These are phyloP conservation scores for Apophysomyces trapeziformis DNA, from an alignment of 371 early-diverging fungal species.

Conservation along the genomic window DNA sequence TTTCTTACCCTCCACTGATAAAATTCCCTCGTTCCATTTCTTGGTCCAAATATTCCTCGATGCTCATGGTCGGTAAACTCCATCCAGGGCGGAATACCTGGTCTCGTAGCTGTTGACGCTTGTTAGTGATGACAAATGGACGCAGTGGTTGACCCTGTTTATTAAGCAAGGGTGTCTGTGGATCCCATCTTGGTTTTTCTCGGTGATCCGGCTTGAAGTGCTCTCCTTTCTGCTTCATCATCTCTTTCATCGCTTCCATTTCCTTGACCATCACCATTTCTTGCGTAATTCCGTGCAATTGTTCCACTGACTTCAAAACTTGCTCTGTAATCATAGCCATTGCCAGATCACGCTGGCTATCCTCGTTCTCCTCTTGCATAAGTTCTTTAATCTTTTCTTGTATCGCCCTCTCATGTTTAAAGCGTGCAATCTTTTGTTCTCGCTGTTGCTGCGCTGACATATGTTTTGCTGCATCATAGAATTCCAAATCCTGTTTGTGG, in stretches of 20 bases:
- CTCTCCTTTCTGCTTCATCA: conserved; percentile 27
- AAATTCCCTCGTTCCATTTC: conserved; percentile 90
- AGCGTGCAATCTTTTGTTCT: conserved; percentile 77
- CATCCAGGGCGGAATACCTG: conserved; percentile 89
- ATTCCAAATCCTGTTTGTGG: conserved; percentile 45
- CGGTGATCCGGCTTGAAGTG: conserved; percentile 27
- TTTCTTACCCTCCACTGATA: conserved; percentile 79
- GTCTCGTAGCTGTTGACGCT: conserved; percentile 73
- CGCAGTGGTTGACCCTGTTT: conserved; percentile 75
- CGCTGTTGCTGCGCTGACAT: conserved; percentile 52
- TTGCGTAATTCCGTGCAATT: conserved; percentile 67
- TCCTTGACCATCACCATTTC: conserved; percentile 76
- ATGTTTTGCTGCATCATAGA: conserved; percentile 28
- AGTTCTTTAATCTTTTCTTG: conserved; percentile 59
- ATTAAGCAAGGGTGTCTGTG: conserved; percentile 58
- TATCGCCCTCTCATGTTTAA: conserved; percentile 73
- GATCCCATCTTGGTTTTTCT: conserved; percentile 37
- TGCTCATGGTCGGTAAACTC: conserved; percentile 94
- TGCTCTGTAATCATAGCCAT: conserved; percentile 63
- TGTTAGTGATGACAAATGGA: conserved; percentile 89
- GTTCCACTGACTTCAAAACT: conserved; percentile 67
- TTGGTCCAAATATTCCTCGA: conserved; percentile 91
- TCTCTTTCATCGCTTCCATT: conserved; percentile 55
- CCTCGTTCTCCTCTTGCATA: conserved; percentile 51
- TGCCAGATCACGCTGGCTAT: conserved; percentile 66